Evolutionary conservation across 768 basidiomycete species (phyloP).

Genomic region (Galerina marginata): DNA sequence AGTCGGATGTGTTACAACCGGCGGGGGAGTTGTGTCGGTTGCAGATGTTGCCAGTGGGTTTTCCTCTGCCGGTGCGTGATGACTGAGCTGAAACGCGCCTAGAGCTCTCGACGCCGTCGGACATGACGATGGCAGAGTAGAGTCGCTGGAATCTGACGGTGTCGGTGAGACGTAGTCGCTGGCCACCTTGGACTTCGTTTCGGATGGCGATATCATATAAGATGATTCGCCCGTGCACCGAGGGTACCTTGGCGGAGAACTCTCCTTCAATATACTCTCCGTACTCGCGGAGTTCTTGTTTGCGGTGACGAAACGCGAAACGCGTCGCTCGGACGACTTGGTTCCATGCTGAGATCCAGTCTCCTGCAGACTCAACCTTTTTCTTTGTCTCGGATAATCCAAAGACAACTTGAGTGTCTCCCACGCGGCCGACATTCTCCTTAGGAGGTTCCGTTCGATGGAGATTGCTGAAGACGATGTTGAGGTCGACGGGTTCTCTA

Average conservation of each 20-base stretch:
- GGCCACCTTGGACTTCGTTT: conserved; percentile 19
- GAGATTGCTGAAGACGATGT: conserved; percentile 6
- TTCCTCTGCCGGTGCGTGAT: too few relatives aligned
- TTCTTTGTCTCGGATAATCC: conserved; percentile 15
- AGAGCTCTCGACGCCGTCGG: background rate
- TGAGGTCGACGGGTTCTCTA: conserved; percentile 1
- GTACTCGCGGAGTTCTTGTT: conserved; percentile 26
- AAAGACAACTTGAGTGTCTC: conserved; percentile 19
- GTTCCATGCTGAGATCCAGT: conserved; percentile 33
- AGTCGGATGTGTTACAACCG: too few relatives aligned
- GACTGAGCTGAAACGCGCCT: too few relatives aligned
- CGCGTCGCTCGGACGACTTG: conserved; percentile 14
- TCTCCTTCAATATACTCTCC: conserved; percentile 26
- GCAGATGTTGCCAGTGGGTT: too few relatives aligned
- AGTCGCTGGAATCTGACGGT: background rate
- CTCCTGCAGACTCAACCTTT: conserved; percentile 19
- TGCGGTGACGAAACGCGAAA: conserved; percentile 31
- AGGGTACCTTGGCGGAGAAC: conserved; percentile 22
- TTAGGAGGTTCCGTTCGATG: conserved; percentile 18
- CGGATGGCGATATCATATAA: conserved; percentile 19
- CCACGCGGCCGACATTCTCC: conserved; percentile 20
- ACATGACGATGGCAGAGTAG: conserved; percentile 5
- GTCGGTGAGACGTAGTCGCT: conserved; percentile 19
- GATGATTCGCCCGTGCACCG: conserved; percentile 13
- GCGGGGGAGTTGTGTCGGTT: too few relatives aligned